phyloP scores from a whole-genome alignment of 345 rosid genomes.

The Stellera chamaejasme region DNA sequence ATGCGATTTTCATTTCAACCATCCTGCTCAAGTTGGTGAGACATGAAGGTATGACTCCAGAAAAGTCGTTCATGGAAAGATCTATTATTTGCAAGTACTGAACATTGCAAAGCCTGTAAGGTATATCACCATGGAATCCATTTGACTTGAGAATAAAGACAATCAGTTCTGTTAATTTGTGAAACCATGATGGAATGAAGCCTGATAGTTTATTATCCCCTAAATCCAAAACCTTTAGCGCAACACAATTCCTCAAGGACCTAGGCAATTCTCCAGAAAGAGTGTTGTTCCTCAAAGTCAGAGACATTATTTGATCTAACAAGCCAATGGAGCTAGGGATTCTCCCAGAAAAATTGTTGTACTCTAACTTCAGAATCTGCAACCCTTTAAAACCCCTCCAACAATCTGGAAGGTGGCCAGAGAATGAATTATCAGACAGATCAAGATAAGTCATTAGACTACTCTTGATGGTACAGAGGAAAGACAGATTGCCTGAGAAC shows the following conservation, averaged over 20 bases:
- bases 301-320: neutral
- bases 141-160: slow-evolving; percentile 16
- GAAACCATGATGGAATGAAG: slow-evolving; percentile 18
- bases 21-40: slow-evolving; percentile 4
- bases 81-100: neutral
- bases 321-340: slow-evolving; percentile 4
- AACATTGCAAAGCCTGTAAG: neutral
- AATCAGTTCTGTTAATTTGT: slow-evolving; percentile 7
- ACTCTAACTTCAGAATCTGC: neutral
- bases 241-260: neutral
- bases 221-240: slow-evolving; percentile 13
- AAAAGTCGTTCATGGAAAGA: slow-evolving; percentile 1
- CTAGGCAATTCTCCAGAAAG: slow-evolving; percentile 10
- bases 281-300: slow-evolving; percentile 1
- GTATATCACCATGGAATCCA: slow-evolving; percentile 9
- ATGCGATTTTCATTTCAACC: neutral
- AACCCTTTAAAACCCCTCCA: neutral
- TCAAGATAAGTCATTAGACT: neutral
- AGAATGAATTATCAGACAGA: slow-evolving; percentile 6
- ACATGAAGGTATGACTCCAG: slow-evolving; percentile 5
- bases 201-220: slow-evolving; percentile 17
- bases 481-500: neutral
- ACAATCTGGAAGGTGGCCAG: slow-evolving; percentile 1
- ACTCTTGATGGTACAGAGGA: neutral
- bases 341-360: slow-evolving; percentile 1